Evolutionary conservation across 306 rosid species (phyloP).

Genomic region (Benincasa hispida): DNA sequence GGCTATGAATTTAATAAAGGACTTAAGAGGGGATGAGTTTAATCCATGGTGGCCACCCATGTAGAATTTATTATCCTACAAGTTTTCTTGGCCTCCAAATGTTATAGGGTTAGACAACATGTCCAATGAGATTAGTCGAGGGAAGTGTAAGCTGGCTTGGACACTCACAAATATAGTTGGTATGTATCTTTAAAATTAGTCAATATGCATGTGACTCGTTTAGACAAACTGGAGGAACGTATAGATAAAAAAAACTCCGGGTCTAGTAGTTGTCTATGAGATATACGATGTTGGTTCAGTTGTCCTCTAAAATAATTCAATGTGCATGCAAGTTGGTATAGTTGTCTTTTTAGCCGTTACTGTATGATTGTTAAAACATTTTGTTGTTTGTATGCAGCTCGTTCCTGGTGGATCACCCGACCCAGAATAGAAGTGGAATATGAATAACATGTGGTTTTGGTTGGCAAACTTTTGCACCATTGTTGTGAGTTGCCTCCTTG

Average conservation of each 20-base stretch:
- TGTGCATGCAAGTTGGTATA: neutral
- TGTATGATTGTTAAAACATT: neutral
- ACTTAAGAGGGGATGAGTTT: no score
- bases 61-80: no score
- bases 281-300: neutral
- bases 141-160: neutral
- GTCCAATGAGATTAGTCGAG: neutral
- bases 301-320: neutral
- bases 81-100: no score
- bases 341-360: no score
- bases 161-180: neutral
- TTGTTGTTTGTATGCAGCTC: neutral
- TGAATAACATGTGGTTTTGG: neutral
- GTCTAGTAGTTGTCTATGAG: neutral
- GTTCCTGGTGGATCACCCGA: constrained; percentile 6
- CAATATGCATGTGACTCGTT: neutral
- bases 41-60: no score
- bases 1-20: no score
- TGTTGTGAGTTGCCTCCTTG: neutral
- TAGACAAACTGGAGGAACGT: no score
- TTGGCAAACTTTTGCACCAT: neutral
- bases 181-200: neutral
- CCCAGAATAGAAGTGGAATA: neutral
- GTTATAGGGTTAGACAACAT: neutral
- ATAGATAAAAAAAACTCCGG: neutral